Evolutionary conservation across 495 filamentous ascomycete genomes (phyloP), one percentile per base, ranked within the genome.

Genomic region (Aspergillus bertholletiae): DNA sequence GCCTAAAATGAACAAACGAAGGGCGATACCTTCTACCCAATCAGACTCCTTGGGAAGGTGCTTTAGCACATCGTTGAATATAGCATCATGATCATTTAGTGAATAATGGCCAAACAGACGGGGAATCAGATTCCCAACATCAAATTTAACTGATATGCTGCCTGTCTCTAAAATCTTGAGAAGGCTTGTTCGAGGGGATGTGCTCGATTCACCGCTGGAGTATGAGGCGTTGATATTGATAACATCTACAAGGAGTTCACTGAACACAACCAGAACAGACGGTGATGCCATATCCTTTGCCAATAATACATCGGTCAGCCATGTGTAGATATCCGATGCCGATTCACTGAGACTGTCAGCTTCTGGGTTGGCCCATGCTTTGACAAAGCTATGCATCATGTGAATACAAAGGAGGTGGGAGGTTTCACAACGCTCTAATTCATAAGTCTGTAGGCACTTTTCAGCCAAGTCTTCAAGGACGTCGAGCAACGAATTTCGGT

Each of bases 11-110:
- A 88, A 84, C 7, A 97, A 72, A 15, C 95, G 85, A 40, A 94
- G 77, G 3, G 91, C 90, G 56, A 97, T 90, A 5, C 92, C 92
- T 72, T 97, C 94, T 3, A 73, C 64, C 77, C 83, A 88, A 41
- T 84, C 80, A 18, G 75, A 74, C 51, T 91, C 86, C 37, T 75
- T 76, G 22, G 93, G 90, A 27, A 99, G 79, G 54, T 71, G 87
- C 17, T 78, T 72, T 18, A 94, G 72, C 17, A 96, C 77, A 59
- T 96, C 89, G 46, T 88, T 76, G 53, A 96, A 86, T 15, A 97
- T 86, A 7, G 78, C 78, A 45, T 96, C 89, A 66, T 96, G 94
- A 30, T 85, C 79, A 53, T 86, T 86, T 2, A 96, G 77, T 18
- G 88, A 70, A 62, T 88, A 92, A 13, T 86, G 76, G n/a, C 81